Evolutionary conservation across 305 asterid genomes (phyloP).

Genomic region (Fraxinus latifolia): DNA sequence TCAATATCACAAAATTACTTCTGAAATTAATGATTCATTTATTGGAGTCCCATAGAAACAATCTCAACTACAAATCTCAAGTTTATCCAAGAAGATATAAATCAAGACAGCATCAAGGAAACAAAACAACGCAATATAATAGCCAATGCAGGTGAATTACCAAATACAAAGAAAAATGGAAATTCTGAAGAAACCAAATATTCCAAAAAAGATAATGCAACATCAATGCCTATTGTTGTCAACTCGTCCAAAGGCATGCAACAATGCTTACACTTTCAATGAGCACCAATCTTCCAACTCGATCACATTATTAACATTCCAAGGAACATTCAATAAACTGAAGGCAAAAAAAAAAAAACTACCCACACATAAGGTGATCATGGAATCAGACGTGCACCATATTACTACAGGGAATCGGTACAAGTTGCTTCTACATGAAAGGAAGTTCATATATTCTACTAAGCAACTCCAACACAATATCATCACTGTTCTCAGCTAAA

Average conservation of each 20-base stretch:
- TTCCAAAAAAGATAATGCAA: not conserved
- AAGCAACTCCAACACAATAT: conserved; percentile 7
- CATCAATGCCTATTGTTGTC: not conserved
- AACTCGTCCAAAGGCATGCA: not conserved
- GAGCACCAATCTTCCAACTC: conserved; percentile 8
- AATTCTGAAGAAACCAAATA: not conserved
- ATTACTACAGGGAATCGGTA: not conserved
- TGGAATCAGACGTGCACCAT: not conserved
- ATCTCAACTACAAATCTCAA: conserved; percentile 9
- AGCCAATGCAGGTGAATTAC: not conserved
- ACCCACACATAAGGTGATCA: not conserved
- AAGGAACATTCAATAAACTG: not conserved
- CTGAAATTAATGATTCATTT: not conserved
- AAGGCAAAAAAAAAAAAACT: not conserved
- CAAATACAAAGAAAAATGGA: not conserved
- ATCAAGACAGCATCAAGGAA: not conserved
- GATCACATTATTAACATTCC: not conserved
- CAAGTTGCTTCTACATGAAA: not conserved
- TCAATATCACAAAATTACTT: conserved; percentile 12
- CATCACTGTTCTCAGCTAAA: not conserved
- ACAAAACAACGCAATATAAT: not conserved
- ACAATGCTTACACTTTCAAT: not conserved
- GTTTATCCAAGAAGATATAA: not conserved
- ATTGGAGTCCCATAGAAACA: not conserved
- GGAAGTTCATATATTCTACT: not conserved